Evolutionary conservation across 306 rosid genomes (phyloP).

Genomic region (Erythrophleum fordii): DNA sequence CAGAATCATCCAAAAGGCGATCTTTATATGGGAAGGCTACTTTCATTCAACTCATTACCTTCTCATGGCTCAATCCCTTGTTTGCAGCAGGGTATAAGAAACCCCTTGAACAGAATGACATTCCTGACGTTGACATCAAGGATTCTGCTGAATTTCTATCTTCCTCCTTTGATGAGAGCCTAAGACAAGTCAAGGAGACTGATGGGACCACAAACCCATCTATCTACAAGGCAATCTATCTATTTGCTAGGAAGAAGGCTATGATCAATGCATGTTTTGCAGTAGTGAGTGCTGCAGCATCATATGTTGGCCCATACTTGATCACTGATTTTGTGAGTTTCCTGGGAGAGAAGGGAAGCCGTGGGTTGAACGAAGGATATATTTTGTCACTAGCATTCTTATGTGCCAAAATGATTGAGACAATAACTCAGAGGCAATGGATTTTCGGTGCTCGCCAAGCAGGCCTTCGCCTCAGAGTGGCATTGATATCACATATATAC

Average conservation of each 20-base stretch:
- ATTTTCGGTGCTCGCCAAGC: slow-evolving; percentile 91
- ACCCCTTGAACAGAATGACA: slow-evolving; percentile 66
- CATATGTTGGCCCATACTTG: slow-evolving; percentile 94
- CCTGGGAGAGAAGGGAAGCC: slow-evolving; percentile 56
- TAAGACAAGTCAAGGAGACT: slow-evolving; percentile 59
- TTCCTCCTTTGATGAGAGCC: slow-evolving; percentile 57
- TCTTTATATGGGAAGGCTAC: slow-evolving; percentile 76
- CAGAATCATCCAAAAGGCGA: slow-evolving; percentile 36
- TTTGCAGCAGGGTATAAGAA: slow-evolving; percentile 72
- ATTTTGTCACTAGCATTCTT: slow-evolving; percentile 73
- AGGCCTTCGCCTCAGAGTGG: slow-evolving; percentile 88
- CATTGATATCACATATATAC: slow-evolving; percentile 77
- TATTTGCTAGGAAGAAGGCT: slow-evolving; percentile 80
- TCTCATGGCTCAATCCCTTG: slow-evolving; percentile 94
- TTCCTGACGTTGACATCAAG: slow-evolving; percentile 69
- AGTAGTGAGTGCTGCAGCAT: slow-evolving; percentile 67
- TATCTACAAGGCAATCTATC: slow-evolving; percentile 68
- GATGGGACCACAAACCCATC: slow-evolving; percentile 68
- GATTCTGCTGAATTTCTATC: slow-evolving; percentile 77
- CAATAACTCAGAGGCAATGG: slow-evolving; percentile 91
- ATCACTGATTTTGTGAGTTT: slow-evolving; percentile 83
- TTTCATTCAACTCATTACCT: slow-evolving; percentile 69
- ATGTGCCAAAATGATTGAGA: slow-evolving; percentile 80
- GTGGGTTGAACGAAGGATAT: slow-evolving; percentile 65
- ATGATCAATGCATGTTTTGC: slow-evolving; percentile 77